phyloP scores from a whole-genome alignment of 176 grass and related monocot genomes.

The Leersia perrieri region DNA sequence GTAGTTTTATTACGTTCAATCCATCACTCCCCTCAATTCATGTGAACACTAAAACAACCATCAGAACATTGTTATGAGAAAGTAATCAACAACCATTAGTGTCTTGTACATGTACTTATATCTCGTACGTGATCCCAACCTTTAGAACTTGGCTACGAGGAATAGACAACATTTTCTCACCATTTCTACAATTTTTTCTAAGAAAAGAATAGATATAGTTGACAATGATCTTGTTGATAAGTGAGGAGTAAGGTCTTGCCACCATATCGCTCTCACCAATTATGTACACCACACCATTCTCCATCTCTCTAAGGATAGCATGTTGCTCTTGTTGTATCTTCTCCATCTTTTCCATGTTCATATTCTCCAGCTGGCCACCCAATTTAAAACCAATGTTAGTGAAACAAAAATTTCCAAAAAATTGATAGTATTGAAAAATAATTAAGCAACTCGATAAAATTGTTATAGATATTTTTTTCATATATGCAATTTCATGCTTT shows the following conservation, averaged over 20 bases:
- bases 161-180: constrained; percentile 32
- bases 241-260: constrained; percentile 23
- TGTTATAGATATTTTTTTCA: background rate
- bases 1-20: background rate
- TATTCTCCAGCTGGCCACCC: constrained; percentile 12
- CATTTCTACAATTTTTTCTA: constrained; percentile 38
- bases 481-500: background rate
- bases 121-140: constrained; percentile 49
- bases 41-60: too few species aligned
- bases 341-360: constrained; percentile 24
- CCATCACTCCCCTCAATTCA: too few species aligned
- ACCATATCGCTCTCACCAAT: constrained; percentile 43
- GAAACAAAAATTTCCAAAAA: background rate
- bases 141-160: constrained; percentile 39
- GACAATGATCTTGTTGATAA: constrained; percentile 29
- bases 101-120: background rate
- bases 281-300: constrained; percentile 45
- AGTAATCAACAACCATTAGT: background rate
- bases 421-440: background rate
- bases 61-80: background rate
- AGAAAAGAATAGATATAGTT: constrained; percentile 42
- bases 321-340: constrained; percentile 35
- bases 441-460: background rate
- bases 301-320: constrained; percentile 21
- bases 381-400: background rate